phyloP scores from a whole-genome alignment of 192 early-diverging fungal genomes.

The Coemansia sp. region DNA sequence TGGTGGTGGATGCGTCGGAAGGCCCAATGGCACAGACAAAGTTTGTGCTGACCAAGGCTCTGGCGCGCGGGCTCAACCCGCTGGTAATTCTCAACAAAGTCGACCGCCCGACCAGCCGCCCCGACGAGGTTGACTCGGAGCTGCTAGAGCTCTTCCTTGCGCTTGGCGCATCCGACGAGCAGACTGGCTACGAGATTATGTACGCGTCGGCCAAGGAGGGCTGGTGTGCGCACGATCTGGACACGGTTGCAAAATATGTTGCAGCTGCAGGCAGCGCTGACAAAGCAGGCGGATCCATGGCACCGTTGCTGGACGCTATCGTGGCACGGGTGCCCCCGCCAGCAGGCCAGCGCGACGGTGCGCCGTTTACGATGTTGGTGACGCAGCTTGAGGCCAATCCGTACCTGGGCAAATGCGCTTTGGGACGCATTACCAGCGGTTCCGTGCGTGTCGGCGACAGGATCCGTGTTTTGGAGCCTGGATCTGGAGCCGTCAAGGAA shows the following conservation, averaged over 20 bases:
- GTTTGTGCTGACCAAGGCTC: conserved; percentile 83
- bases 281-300: conserved; percentile 54
- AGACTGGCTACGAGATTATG: conserved; percentile 75
- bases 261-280: conserved; percentile 11
- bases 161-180: conserved; percentile 77
- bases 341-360: conserved; percentile 58
- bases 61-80: conserved; percentile 68
- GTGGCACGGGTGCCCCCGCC: conserved; percentile 70
- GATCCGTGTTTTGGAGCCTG: conserved; percentile 72
- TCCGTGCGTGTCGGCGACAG: conserved; percentile 70
- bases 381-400: conserved; percentile 84
- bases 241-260: conserved; percentile 21
- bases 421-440: conserved; percentile 76
- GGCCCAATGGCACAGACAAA: conserved; percentile 90
- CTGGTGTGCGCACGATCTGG: conserved; percentile 67
- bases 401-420: conserved; percentile 81
- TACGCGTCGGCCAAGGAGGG: conserved; percentile 85
- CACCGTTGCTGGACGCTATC: conserved; percentile 75
- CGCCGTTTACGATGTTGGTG: conserved; percentile 80
- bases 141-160: conserved; percentile 80
- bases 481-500: conserved; percentile 63
- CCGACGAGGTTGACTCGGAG: conserved; percentile 78
- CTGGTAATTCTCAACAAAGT: conserved; percentile 86
- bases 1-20: conserved; percentile 85
- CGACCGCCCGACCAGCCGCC: conserved; percentile 73